phyloP scores from a whole-genome alignment of 306 rosid species.

The Malus orientalis region DNA sequence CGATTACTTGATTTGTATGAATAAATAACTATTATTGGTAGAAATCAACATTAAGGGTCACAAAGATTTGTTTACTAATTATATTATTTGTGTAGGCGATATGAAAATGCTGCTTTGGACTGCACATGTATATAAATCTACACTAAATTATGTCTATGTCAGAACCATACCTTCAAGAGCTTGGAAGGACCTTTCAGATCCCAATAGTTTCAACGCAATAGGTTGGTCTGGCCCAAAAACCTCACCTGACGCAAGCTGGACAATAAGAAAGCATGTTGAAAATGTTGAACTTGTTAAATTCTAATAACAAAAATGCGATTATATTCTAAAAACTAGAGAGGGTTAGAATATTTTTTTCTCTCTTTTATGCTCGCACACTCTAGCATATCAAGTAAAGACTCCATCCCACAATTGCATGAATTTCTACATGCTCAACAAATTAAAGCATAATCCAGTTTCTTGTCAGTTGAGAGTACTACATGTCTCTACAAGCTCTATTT shows the following conservation, averaged over 20 bases:
- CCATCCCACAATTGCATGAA: background rate
- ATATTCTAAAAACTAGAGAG: background rate
- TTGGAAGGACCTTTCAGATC: constrained; percentile 82
- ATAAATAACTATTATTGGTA: too few species aligned
- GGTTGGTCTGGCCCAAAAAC: constrained; percentile 96
- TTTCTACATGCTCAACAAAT: background rate
- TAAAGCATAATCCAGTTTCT: background rate
- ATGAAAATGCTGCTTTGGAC: too few species aligned
- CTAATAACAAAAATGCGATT: background rate
- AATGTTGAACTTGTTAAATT: background rate
- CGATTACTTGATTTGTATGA: background rate
- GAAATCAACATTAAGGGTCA: too few species aligned
- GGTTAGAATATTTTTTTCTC: background rate
- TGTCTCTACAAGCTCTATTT: background rate
- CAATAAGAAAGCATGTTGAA: constrained; percentile 23
- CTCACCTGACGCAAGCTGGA: constrained; percentile 91
- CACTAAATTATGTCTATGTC: background rate
- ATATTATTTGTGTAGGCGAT: background rate
- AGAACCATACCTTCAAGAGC: constrained; percentile 85
- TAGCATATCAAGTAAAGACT: background rate
- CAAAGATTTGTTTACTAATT: background rate
- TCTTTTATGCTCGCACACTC: background rate
- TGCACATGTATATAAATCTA: too few species aligned
- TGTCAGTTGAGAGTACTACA: background rate
- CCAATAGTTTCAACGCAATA: constrained; percentile 75